Evolutionary conservation across 345 rosid genomes (phyloP).

Genomic region (Ceriops decandra): DNA sequence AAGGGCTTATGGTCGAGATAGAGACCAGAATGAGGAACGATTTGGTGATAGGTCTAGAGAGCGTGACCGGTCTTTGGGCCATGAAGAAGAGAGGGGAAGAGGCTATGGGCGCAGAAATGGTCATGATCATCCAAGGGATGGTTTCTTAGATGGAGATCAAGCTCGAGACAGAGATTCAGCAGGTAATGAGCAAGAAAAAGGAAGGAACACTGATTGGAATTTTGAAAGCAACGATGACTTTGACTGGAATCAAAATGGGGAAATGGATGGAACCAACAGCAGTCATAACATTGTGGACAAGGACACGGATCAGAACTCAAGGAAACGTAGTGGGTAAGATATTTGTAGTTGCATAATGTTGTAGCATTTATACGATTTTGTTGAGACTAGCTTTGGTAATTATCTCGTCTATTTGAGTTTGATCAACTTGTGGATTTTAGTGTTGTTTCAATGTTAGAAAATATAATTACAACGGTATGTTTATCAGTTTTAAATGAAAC

Average conservation of each 20-base stretch:
- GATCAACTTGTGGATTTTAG: too few relatives aligned
- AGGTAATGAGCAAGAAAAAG: conserved; percentile 37
- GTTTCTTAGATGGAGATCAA: conserved; percentile 42
- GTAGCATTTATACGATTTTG: not conserved
- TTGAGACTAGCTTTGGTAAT: not conserved
- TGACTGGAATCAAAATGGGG: conserved; percentile 37
- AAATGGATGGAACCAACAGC: conserved; percentile 31
- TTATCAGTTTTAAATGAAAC: too few relatives aligned
- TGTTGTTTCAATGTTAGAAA: too few relatives aligned
- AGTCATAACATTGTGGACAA: conserved; percentile 26
- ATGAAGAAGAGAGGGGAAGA: conserved; percentile 41
- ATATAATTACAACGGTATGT: too few relatives aligned
- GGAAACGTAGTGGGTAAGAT: conserved; percentile 55
- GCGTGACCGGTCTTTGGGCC: conserved; percentile 48
- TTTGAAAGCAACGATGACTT: conserved; percentile 31
- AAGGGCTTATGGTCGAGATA: conserved; percentile 47
- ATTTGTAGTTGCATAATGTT: not conserved
- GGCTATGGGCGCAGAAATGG: conserved; percentile 36
- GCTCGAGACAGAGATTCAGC: conserved; percentile 36
- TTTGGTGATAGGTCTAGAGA: conserved; percentile 56
- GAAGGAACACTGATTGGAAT: conserved; percentile 26
- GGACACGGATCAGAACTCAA: conserved; percentile 35
- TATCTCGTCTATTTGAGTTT: too few relatives aligned
- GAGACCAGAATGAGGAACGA: conserved; percentile 38
- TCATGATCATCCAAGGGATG: conserved; percentile 45